These are phyloP conservation scores for Lignosus rhinocerotis DNA, from an alignment of 1,284 basidiomycete genomes.

Conservation along the genomic window DNA sequence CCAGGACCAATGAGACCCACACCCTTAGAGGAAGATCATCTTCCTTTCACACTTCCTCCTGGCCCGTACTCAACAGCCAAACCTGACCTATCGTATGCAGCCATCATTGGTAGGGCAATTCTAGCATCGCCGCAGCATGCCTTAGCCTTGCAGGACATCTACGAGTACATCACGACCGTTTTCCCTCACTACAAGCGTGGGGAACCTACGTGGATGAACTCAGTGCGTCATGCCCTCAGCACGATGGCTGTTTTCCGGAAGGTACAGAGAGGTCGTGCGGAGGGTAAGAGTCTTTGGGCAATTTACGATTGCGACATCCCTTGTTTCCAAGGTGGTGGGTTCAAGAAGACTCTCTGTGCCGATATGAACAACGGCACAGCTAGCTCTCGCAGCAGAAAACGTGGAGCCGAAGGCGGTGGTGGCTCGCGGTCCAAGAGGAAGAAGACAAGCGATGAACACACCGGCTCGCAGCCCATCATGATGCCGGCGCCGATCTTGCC, in stretches of 20 bases:
- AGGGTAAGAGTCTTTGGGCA: conserved; percentile 76
- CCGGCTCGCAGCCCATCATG: conserved; percentile 15
- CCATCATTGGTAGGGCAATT: conserved; percentile 94
- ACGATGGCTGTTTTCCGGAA: conserved; percentile 81
- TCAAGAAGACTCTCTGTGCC: conserved; percentile 67
- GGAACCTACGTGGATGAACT: conserved; percentile 96
- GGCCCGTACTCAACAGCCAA: conserved; percentile 81
- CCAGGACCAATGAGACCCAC: conserved; percentile 68
- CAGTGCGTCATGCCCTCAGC: conserved; percentile 84
- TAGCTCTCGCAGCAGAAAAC: conserved; percentile 22
- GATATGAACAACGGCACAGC: conserved; percentile 49
- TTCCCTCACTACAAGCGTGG: conserved; percentile 93
- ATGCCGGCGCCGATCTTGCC: conserved; percentile 40
- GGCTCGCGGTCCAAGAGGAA: conserved; percentile 38
- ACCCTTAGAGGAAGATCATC: conserved; percentile 58
- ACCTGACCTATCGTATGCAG: conserved; percentile 89
- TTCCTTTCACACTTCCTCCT: conserved; percentile 75
- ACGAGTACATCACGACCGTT: conserved; percentile 92
- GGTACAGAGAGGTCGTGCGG: conserved; percentile 60
- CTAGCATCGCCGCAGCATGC: conserved; percentile 82
- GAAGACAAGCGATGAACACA: conserved; percentile 32
- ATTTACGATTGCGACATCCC: conserved; percentile 72
- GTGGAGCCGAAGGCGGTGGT: conserved; percentile 12
- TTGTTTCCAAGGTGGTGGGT: conserved; percentile 70
- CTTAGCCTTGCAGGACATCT: conserved; percentile 93